Conservation (phyloP, 163 green algal species). For the Chloromonas sp. region DNA sequence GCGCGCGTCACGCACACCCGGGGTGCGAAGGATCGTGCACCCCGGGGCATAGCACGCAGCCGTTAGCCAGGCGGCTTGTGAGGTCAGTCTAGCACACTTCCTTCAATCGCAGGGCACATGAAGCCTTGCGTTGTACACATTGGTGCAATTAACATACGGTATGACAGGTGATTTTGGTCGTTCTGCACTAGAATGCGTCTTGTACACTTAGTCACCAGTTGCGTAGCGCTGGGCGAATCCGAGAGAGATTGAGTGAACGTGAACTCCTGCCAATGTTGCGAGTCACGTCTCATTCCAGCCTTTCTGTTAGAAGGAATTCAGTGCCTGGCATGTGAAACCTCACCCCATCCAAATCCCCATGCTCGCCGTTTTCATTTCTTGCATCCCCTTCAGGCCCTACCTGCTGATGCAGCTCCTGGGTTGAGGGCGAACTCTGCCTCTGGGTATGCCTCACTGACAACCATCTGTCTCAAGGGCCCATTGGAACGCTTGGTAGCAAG, state of each 20-base stretch:
- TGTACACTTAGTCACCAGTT: no score
- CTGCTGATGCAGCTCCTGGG: slow-evolving; percentile 27
- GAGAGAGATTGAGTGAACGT: no score
- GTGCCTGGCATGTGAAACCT: no score
- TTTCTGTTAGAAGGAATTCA: no score
- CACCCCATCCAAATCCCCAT: no score
- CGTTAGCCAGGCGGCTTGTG: slow-evolving; percentile 28
- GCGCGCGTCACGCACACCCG: slow-evolving; percentile 16
- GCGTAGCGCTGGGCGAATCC: no score
- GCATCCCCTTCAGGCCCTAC: background rate
- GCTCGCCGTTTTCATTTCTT: no score
- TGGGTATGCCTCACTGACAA: slow-evolving; percentile 65
- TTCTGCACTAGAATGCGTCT: background rate
- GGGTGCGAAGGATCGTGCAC: slow-evolving; percentile 33
- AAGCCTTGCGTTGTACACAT: slow-evolving; percentile 27
- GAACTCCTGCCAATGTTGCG: no score
- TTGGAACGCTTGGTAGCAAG: no score
- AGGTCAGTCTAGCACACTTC: slow-evolving; percentile 26
- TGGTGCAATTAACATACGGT: background rate
- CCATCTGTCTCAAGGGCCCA: background rate
- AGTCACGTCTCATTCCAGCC: no score
- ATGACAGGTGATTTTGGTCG: background rate
- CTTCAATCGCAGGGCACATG: slow-evolving; percentile 29
- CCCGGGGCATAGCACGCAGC: slow-evolving; percentile 24
- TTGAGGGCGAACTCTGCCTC: slow-evolving; percentile 70